These are phyloP conservation scores for Boletus vermiculosoides DNA, from an alignment of 768 basidiomycete genomes.

Conservation along the genomic window DNA sequence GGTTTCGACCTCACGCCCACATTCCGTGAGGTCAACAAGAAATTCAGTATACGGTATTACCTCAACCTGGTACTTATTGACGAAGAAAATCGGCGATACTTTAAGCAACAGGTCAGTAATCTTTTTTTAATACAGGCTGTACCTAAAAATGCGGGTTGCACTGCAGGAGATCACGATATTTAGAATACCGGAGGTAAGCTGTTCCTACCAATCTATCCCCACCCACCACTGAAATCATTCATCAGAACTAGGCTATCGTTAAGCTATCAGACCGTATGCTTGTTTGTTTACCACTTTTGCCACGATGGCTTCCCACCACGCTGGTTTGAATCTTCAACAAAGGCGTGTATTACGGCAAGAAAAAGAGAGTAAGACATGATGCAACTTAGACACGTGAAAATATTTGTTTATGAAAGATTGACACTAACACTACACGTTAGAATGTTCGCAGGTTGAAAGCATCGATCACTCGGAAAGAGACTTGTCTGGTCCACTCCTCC, in stretches of 20 bases:
- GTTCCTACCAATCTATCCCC: neutral
- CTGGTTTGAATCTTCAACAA: constrained; percentile 6
- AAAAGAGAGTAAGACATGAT: neutral
- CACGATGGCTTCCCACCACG: neutral
- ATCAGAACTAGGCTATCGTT: constrained; percentile 36
- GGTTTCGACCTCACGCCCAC: constrained; percentile 99
- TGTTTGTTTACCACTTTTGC: constrained; percentile 6
- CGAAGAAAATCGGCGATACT: constrained; percentile 96
- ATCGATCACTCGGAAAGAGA: neutral
- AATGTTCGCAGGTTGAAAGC: neutral
- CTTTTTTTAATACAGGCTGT: neutral
- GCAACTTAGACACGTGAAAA: neutral
- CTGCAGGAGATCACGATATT: constrained; percentile 82
- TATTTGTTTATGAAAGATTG: constrained; percentile 4
- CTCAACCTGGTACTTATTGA: constrained; percentile 96
- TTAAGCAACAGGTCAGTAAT: constrained; percentile 82
- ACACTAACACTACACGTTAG: constrained; percentile 15
- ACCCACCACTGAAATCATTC: constrained; percentile 1
- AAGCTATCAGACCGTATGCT: constrained; percentile 1
- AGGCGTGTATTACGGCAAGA: neutral
- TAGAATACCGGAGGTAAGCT: constrained; percentile 79
- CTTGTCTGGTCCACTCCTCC: neutral
- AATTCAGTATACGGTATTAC: constrained; percentile 96
- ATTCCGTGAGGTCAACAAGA: constrained; percentile 99
- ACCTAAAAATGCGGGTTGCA: neutral